Percentiles rank a stretch among this genome's conserved stretches.
These are phyloP conservation scores for Mycena amicta DNA, from an alignment of 768 basidiomycete genomes.

Conservation along the genomic window DNA sequence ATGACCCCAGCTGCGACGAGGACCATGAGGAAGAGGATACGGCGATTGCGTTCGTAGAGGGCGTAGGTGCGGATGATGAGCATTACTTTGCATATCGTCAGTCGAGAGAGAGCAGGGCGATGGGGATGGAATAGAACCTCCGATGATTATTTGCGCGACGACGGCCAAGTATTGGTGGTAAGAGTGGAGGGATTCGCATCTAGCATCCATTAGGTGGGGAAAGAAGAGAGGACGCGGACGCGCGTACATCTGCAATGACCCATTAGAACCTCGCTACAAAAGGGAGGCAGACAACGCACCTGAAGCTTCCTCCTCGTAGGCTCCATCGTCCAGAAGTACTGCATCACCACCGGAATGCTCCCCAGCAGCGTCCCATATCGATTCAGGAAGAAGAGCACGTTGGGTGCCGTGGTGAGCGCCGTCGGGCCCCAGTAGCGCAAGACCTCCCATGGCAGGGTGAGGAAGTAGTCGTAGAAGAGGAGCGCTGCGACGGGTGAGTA, in stretches of 20 bases:
- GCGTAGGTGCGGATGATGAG: constrained; percentile 7
- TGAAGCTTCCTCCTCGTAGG: not conserved
- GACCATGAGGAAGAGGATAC: not conserved
- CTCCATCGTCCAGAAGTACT: constrained; percentile 18
- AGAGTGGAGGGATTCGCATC: constrained; percentile 3
- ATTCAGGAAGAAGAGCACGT: constrained; percentile 12
- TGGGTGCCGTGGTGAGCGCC: not conserved
- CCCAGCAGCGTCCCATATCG: constrained; percentile 13
- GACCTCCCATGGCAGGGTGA: constrained; percentile 14
- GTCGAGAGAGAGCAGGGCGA: not conserved
- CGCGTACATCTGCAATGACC: no score
- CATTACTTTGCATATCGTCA: constrained; percentile 9
- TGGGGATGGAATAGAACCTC: not conserved
- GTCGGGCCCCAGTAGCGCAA: constrained; percentile 12
- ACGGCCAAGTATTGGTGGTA: constrained; percentile 20
- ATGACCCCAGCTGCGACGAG: not conserved
- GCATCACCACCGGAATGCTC: constrained; percentile 6
- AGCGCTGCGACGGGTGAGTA: constrained; percentile 1
- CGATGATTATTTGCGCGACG: constrained; percentile 8
- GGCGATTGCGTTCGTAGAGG: not conserved
- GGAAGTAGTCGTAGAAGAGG: constrained; percentile 18
- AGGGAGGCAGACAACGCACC: not conserved
- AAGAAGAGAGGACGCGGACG: no score
- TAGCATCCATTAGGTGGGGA: not conserved
- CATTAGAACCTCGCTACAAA: no score